Evolutionary conservation across 257 asterid genomes (phyloP), one percentile per base, ranked within the genome.

Genomic region (Perilla frutescens): DNA sequence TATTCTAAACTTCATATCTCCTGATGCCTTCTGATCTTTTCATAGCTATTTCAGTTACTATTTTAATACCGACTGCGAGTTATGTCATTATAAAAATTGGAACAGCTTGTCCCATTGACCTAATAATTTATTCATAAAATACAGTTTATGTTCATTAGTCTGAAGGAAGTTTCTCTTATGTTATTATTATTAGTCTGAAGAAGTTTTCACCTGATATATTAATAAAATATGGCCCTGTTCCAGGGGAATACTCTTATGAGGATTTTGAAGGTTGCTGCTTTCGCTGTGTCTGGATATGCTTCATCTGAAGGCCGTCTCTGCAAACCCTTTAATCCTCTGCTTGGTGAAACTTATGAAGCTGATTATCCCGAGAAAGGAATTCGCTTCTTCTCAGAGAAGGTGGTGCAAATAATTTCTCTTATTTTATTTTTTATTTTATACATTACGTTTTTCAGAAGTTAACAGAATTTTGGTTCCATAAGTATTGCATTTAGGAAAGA

Each of bases 301-400:
- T 93, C 98, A 34, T 80, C 96, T 37, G 97, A 91, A 81, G 96
- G 98, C 71, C 90, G 98, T 60, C 84, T 83, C 50, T 91, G 97
- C 78, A 93, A 93, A 80, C 98, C 98, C 68, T 93, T 93, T 86
- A 93, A 93, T 84, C 98, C 98, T 62, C 79, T 93, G 79, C 84
- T 93, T 43, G 98, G 98, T 69, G 98, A 93, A 87, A 93, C 97
- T 57, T 91, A 88, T 83, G 98, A 93, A 81, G 98, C 97, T 77
- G 96, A 93, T 79, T 93, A 85, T 81, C 96, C 96, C 0, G 98
- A 93, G 51, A 88, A 82, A 85, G 96, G 98, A 76, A 54, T 93
- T 73, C 92, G 88, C 3, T 93, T 93, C 82, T 87, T 91, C 80
- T 88, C 97, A 10, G 98, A 91, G 83, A 91, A 93, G 97, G 97